Conservation (phyloP, 2,329 filamentous ascomycete species). For the Sporothrix inflata region DNA sequence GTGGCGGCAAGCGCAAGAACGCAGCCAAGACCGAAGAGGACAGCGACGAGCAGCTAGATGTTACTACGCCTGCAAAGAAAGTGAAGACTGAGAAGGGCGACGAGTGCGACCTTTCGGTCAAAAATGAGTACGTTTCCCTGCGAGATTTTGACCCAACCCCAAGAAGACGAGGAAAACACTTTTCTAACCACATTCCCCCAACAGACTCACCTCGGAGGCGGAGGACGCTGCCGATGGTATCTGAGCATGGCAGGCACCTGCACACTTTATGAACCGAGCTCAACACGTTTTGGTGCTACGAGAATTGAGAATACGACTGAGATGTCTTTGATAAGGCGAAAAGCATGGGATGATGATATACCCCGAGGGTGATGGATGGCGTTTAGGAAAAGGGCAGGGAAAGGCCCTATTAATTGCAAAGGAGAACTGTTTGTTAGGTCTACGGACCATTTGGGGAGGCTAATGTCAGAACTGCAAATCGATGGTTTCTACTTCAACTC, state of each 20-base stretch:
- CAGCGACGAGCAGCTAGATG: neutral
- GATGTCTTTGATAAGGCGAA: neutral
- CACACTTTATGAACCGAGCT: neutral
- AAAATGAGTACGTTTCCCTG: constrained; percentile 29
- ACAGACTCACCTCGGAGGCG: neutral
- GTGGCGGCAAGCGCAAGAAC: constrained; percentile 26
- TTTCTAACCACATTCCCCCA: neutral
- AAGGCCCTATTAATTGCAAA: neutral
- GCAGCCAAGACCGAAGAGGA: constrained; percentile 28
- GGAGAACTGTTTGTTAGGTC: neutral
- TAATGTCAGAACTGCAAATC: neutral
- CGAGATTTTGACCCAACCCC: too few relatives aligned
- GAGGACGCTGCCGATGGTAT: neutral
- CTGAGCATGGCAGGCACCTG: neutral
- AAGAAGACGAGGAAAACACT: neutral
- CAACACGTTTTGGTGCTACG: neutral
- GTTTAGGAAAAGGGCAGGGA: neutral
- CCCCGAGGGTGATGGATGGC: neutral
- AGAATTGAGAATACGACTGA: neutral
- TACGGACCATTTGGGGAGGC: neutral
- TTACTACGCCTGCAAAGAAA: constrained; percentile 30
- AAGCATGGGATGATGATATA: neutral
- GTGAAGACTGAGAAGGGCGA: constrained; percentile 16
- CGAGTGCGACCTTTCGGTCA: constrained; percentile 8
- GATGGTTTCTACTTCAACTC: neutral